Percentiles rank a stretch among this genome's conserved stretches.
Conservation (phyloP, 331 rosid genomes). For the Quercus tomentella region DNA sequence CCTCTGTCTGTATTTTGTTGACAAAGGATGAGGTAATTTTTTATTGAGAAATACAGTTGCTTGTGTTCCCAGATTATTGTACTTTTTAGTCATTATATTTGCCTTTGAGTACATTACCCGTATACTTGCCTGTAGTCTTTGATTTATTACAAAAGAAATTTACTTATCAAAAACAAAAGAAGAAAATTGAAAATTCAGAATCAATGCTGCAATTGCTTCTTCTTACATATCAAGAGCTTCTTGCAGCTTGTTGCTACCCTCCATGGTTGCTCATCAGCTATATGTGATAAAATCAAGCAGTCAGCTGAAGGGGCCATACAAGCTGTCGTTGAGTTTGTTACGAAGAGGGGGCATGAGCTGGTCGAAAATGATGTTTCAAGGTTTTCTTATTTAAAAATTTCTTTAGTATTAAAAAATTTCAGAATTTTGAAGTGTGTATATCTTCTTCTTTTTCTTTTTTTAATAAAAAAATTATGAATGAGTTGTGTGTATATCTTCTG, state of each 20-base stretch:
- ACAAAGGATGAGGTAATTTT: constrained; percentile 81
- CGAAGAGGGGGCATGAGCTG: constrained; percentile 74
- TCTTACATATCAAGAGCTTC: constrained; percentile 7
- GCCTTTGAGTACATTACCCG: too few species aligned
- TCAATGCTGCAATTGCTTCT: not conserved
- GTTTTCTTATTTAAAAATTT: constrained; percentile 30
- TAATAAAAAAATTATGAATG: not conserved
- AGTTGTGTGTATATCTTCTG: constrained; percentile 6
- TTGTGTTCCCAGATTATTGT: too few species aligned
- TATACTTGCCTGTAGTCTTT: too few species aligned
- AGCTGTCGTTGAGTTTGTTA: constrained; percentile 83
- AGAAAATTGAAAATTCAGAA: not conserved
- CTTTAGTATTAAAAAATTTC: not conserved
- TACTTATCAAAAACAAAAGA: too few species aligned
- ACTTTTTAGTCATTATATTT: too few species aligned
- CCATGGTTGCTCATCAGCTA: constrained; percentile 74
- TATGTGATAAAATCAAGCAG: constrained; percentile 89
- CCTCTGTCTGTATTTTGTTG: constrained; percentile 73
- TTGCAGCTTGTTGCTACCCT: constrained; percentile 85
- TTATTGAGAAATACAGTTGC: not conserved
- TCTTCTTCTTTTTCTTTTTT: not conserved
- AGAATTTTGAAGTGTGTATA: not conserved
- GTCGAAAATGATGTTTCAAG: constrained; percentile 81
- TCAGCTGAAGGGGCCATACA: constrained; percentile 98
- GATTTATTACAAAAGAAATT: too few species aligned